A percentile compares a stretch with the other conserved stretches of the same genome.
Evolutionary conservation across 2,329 filamentous ascomycete species (phyloP).

Genomic region (Fusarium tuaranense): DNA sequence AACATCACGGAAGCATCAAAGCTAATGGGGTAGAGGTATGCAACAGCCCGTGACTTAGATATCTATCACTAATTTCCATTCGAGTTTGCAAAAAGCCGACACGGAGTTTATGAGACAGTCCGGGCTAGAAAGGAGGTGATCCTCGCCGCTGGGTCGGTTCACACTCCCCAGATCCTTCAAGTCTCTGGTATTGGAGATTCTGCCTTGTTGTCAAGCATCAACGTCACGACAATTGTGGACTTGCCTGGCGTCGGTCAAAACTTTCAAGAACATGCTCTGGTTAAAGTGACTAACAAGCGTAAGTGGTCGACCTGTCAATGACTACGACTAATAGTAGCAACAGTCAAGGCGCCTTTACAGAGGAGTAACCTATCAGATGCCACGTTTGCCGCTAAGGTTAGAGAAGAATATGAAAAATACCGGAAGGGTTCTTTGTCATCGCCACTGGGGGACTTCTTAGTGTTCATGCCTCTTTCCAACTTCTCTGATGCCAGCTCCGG

Average conservation of each 20-base stretch:
- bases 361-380: constrained; percentile 26
- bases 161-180: constrained; percentile 60
- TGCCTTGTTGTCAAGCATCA: constrained; percentile 49
- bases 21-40: constrained; percentile 36
- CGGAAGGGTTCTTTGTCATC: constrained; percentile 27
- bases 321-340: background rate
- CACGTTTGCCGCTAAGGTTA: constrained; percentile 29
- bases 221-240: constrained; percentile 56
- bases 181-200: constrained; percentile 61
- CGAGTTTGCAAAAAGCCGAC: constrained; percentile 21
- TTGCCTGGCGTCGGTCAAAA: constrained; percentile 63
- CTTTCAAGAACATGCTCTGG: constrained; percentile 54
- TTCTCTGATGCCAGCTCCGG: constrained; percentile 10
- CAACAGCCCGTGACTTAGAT: accelerated
- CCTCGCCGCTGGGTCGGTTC: constrained; percentile 54
- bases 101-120: background rate
- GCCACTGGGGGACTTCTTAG: constrained; percentile 27
- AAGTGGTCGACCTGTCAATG: background rate
- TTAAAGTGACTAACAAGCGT: constrained; percentile 15
- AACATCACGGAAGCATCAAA: constrained; percentile 5
- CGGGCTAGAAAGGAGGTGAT: constrained; percentile 53
- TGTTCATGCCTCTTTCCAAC: constrained; percentile 30
- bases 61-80: background rate
- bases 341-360: constrained; percentile 30
- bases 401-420: constrained; percentile 16